A percentile compares a stretch with the other conserved stretches of the same genome.
Evolutionary conservation across 1,284 basidiomycete species (phyloP).

Genomic region (Dichomitus squalens): DNA sequence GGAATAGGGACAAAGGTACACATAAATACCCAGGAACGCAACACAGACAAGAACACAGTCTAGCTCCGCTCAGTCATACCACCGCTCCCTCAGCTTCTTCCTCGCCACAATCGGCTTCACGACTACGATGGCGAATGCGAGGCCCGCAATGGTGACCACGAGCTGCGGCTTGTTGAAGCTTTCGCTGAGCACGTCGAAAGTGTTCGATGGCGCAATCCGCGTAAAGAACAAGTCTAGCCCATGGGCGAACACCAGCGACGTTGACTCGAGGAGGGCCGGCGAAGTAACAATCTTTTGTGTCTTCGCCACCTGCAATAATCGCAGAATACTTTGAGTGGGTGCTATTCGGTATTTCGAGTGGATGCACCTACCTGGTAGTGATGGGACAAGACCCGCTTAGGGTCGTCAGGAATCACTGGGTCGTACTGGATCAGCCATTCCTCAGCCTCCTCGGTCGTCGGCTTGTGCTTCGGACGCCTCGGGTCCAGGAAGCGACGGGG

Average conservation of each 20-base stretch:
- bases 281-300: slow-evolving; percentile 69
- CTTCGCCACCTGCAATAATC: slow-evolving; percentile 59
- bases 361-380: slow-evolving; percentile 61
- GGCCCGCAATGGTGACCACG: slow-evolving; percentile 76
- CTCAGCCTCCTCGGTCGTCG: slow-evolving; percentile 79
- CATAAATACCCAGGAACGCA: too few species aligned
- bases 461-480: slow-evolving; percentile 79
- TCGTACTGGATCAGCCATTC: slow-evolving; percentile 89
- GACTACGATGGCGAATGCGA: slow-evolving; percentile 75
- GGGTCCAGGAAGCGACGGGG: slow-evolving; percentile 83
- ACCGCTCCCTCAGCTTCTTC: slow-evolving; percentile 66
- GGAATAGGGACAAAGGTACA: too few species aligned
- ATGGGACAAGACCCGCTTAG: slow-evolving; percentile 79
- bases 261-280: slow-evolving; percentile 89
- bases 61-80: slow-evolving; percentile 44
- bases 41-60: too few species aligned
- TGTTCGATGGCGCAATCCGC: slow-evolving; percentile 82
- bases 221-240: slow-evolving; percentile 90
- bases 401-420: slow-evolving; percentile 73
- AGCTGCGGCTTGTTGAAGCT: slow-evolving; percentile 95
- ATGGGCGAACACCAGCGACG: slow-evolving; percentile 84
- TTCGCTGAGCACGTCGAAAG: slow-evolving; percentile 92
- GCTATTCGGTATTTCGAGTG: background rate
- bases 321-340: background rate
- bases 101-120: slow-evolving; percentile 74